Conservation (phyloP, 805 yeast species). For the Lipomyces chichibuensis region DNA sequence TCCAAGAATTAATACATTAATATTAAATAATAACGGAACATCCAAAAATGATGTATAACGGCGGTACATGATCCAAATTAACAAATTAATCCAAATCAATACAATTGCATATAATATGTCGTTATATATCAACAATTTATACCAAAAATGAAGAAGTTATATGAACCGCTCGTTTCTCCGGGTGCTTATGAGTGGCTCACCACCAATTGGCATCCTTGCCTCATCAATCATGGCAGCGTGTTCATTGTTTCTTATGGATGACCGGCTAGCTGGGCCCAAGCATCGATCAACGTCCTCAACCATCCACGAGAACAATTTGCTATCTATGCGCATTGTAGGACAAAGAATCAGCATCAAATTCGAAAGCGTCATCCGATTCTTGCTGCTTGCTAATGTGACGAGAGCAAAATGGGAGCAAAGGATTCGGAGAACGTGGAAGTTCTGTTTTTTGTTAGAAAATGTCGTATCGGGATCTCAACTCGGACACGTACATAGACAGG, state of each 20-base stretch:
- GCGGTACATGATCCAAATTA: neutral
- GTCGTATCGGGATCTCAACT: neutral
- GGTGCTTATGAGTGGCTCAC: neutral
- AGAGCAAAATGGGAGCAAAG: constrained; percentile 39
- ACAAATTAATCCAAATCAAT: constrained; percentile 5
- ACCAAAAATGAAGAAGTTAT: neutral
- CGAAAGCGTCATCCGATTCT: constrained; percentile 41
- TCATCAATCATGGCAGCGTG: constrained; percentile 11
- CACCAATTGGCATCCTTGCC: constrained; percentile 40
- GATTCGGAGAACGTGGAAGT: constrained; percentile 39
- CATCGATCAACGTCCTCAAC: constrained; percentile 27
- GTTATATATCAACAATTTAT: neutral
- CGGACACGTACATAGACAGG: constrained; percentile 21
- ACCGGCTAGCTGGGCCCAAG: constrained; percentile 4
- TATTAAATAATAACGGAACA: too few species aligned
- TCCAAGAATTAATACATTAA: neutral
- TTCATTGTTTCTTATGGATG: constrained; percentile 8
- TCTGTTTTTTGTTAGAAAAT: constrained; percentile 14
- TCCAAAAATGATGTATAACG: neutral
- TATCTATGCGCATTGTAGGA: constrained; percentile 42
- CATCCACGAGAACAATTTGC: constrained; percentile 37
- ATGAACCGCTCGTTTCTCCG: neutral
- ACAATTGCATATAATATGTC: neutral
- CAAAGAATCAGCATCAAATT: constrained; percentile 42
- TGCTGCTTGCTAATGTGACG: constrained; percentile 32